Conservation (phyloP, 2,329 filamentous ascomycete genomes). For the Blumeria graminis region DNA sequence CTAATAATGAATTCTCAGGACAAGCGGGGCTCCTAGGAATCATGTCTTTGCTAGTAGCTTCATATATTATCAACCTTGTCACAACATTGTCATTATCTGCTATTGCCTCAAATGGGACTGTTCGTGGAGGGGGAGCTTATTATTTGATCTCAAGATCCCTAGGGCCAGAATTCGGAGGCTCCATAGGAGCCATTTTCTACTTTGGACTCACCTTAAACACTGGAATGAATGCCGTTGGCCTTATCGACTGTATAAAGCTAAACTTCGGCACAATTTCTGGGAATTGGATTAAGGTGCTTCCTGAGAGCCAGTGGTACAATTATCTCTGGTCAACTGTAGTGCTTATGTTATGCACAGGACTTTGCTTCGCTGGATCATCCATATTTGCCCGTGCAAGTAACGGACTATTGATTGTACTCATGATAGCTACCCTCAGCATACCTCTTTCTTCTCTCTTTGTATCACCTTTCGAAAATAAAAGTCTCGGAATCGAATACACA, state of each 20-base stretch:
- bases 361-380: slow-evolving; percentile 58
- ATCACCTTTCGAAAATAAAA: slow-evolving; percentile 38
- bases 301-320: slow-evolving; percentile 49
- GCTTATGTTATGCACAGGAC: slow-evolving; percentile 43
- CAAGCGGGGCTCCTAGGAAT: slow-evolving; percentile 61
- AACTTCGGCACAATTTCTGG: slow-evolving; percentile 40
- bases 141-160: slow-evolving; percentile 71
- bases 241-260: slow-evolving; percentile 59
- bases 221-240: slow-evolving; percentile 64
- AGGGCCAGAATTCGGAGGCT: slow-evolving; percentile 72
- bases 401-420: slow-evolving; percentile 43
- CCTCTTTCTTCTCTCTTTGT: slow-evolving; percentile 51
- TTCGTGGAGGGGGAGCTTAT: slow-evolving; percentile 69
- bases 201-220: slow-evolving; percentile 77
- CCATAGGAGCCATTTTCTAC: slow-evolving; percentile 72
- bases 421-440: slow-evolving; percentile 56
- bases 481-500: slow-evolving; percentile 48
- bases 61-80: slow-evolving; percentile 63
- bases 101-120: slow-evolving; percentile 74
- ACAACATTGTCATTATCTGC: slow-evolving; percentile 71
- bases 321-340: slow-evolving; percentile 55
- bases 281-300: slow-evolving; percentile 33
- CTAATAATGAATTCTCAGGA: slow-evolving; percentile 3
- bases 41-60: slow-evolving; percentile 46
- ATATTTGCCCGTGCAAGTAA: slow-evolving; percentile 66